Evolutionary conservation across 305 asterid genomes (phyloP).

Genomic region (Galium porrigens): DNA sequence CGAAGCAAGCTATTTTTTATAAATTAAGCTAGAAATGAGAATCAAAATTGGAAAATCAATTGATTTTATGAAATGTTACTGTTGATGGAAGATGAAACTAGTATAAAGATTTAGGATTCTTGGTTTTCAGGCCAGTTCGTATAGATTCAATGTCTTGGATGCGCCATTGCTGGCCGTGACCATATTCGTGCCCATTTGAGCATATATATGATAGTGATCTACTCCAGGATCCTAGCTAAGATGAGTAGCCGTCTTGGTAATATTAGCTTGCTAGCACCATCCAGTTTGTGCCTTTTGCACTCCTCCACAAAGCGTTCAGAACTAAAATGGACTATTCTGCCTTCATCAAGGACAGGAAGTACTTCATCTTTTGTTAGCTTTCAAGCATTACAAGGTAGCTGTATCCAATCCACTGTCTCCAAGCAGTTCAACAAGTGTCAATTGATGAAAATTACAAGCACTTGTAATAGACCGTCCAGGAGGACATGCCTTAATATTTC

Average conservation of each 20-base stretch:
- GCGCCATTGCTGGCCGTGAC: conserved; percentile 11
- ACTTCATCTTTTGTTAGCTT: conserved; percentile 21
- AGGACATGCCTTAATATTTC: conserved; percentile 28
- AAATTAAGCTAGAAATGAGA: neutral
- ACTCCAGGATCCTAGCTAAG: conserved; percentile 26
- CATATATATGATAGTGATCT: conserved; percentile 31
- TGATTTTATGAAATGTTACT: neutral
- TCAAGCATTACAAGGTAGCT: conserved; percentile 26
- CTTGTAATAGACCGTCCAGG: conserved; percentile 18
- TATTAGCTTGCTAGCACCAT: conserved; percentile 27
- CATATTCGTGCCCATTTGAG: conserved; percentile 25
- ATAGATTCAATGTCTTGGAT: neutral
- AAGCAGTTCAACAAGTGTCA: conserved; percentile 23
- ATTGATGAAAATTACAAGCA: conserved; percentile 30
- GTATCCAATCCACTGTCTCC: conserved; percentile 20
- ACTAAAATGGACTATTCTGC: conserved; percentile 17
- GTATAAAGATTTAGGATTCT: neutral
- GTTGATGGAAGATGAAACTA: neutral
- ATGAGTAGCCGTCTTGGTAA: conserved; percentile 30
- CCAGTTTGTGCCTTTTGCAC: conserved; percentile 22
- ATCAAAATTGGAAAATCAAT: neutral
- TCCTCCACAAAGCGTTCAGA: conserved; percentile 22
- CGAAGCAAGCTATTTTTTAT: neutral
- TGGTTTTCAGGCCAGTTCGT: conserved; percentile 8
- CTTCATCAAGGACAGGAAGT: conserved; percentile 19